Evolutionary conservation across 1,139 yeast species (phyloP).

Genomic region (Zhuliangozyma blackwelliae): DNA sequence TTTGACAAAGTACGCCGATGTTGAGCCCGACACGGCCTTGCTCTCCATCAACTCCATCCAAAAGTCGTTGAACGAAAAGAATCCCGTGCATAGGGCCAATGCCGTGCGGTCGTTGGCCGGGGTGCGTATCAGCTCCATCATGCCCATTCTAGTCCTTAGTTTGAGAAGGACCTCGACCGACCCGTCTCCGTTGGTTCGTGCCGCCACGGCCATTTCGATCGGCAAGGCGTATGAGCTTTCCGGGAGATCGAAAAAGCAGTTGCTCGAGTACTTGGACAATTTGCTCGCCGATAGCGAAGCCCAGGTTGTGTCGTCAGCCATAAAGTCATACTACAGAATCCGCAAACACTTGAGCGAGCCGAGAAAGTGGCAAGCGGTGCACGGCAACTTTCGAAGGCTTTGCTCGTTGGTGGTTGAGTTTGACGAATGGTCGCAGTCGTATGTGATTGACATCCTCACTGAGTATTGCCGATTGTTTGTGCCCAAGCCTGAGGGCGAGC

Average conservation of each 20-base stretch:
- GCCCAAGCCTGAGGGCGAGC: conserved; percentile 42
- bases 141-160: conserved; percentile 73
- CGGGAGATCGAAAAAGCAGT: conserved; percentile 26
- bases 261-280: conserved; percentile 46
- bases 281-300: conserved; percentile 63
- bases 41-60: conserved; percentile 90
- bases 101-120: conserved; percentile 80
- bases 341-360: conserved; percentile 30
- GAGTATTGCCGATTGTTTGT: conserved; percentile 63
- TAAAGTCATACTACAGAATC: conserved; percentile 52
- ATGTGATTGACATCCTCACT: conserved; percentile 57
- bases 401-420: conserved; percentile 52
- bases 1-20: conserved; percentile 72
- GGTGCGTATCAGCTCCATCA: conserved; percentile 71
- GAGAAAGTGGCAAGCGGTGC: conserved; percentile 61
- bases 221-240: conserved; percentile 55
- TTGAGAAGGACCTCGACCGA: conserved; percentile 68
- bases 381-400: conserved; percentile 62
- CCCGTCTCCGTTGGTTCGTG: conserved; percentile 71
- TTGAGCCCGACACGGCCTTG: conserved; percentile 83
- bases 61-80: conserved; percentile 67
- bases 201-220: conserved; percentile 76
- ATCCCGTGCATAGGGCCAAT: conserved; percentile 63
- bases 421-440: conserved; percentile 75
- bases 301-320: conserved; percentile 66